A percentile compares a stretch with the other conserved stretches of the same genome.
These are phyloP conservation scores for Leersia perrieri DNA, from an alignment of 176 grass and related monocot genomes.

Conservation along the genomic window DNA sequence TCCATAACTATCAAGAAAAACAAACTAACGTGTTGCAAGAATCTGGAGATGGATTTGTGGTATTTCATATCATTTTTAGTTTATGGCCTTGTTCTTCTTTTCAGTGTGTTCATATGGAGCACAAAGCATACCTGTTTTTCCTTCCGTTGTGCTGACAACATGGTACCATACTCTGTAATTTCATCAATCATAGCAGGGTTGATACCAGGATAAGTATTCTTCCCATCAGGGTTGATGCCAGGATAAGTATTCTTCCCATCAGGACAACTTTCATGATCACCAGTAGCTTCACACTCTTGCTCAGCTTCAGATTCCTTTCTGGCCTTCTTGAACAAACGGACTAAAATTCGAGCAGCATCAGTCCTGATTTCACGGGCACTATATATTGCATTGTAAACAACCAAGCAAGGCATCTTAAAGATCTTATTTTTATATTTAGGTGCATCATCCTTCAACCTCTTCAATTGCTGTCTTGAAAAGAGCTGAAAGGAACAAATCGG, in stretches of 20 bases:
- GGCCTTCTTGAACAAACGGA: background rate
- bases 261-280: constrained; percentile 55
- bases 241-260: constrained; percentile 78
- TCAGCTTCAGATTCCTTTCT: background rate
- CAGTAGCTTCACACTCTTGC: constrained; percentile 20
- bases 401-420: no score
- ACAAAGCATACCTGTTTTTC: constrained; percentile 63
- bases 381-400: background rate
- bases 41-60: no score
- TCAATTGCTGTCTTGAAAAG: no score
- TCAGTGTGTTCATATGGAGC: background rate
- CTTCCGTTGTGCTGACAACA: constrained; percentile 64
- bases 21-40: background rate
- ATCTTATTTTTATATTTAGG: no score
- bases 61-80: no score
- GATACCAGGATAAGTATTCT: constrained; percentile 64
- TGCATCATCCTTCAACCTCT: no score
- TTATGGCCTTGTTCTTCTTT: no score
- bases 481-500: no score
- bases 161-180: constrained; percentile 60
- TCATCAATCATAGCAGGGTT: constrained; percentile 56
- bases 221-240: no score
- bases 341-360: background rate
- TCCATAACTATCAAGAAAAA: background rate
- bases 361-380: background rate